Evolutionary conservation across 176 grass and related monocot genomes (phyloP), one percentile per base, ranked within the genome.

Genomic region (Rhynchospora tenuis): DNA sequence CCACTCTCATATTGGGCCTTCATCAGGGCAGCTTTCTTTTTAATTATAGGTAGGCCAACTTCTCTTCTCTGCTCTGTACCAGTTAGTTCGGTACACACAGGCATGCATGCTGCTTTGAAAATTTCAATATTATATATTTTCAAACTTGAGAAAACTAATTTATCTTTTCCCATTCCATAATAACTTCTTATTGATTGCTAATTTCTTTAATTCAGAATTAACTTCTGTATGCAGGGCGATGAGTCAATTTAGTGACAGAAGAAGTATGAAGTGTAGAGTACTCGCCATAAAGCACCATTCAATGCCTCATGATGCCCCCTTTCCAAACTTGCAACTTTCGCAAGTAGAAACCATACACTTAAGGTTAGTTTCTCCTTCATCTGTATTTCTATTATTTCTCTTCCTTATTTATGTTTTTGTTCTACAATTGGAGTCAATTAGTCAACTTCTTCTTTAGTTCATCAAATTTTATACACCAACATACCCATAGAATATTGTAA

Each of bases 21-120:
- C 96, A 99, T 86, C 89, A 93, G 19, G 87, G 81, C 86, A 95
- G 96, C 81, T 99, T 99, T 83, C 86, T 99, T 12, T 38, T 38
- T 38, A 38, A 38, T 38, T 99, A 86, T 87, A 86, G 86, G 93
- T 90, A 77, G 22, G 51, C 55, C 8, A 24, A 69, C 26, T n/a
- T 19, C 43, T 62, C 16, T 26, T n/a, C 38, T n/a, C 48, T 52
- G 10, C 55, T 54, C 0, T 14, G 23, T 59, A 62, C 27, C 15
- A 14, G 38, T 61, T 11, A 26, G 50, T 19, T 43, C 14, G n/a
- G n/a, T 62, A 59, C 33, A 20, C 15, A 23, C 42, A 80, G 60
- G 31, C 29, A 17, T 58, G 33, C 33, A 38, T 38, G 26, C 59
- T 60, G 54, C 54, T 38, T 33, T 56, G 7, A 12, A 78, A 78